phyloP scores from a whole-genome alignment of 441 rosid species.

The Pelargonium myrrhifolium region DNA sequence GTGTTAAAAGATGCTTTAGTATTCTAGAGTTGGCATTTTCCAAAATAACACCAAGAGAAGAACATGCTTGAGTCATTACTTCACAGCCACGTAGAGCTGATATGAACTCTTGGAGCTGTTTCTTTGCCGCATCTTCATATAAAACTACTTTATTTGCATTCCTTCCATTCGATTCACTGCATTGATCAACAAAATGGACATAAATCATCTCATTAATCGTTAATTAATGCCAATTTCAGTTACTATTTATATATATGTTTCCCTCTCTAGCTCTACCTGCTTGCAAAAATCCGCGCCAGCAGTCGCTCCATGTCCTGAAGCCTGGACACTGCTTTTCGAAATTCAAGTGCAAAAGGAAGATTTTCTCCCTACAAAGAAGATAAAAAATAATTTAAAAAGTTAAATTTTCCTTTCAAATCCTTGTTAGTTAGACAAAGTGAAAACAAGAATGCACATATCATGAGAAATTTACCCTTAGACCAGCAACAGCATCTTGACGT shows the following conservation, averaged over 20 bases:
- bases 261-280: slow-evolving; percentile 49
- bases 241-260: neutral
- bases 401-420: too few relatives aligned
- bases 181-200: slow-evolving; percentile 17
- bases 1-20: slow-evolving; percentile 62
- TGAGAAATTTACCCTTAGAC: slow-evolving; percentile 52
- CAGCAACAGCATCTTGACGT: slow-evolving; percentile 92
- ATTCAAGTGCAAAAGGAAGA: slow-evolving; percentile 57
- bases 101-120: slow-evolving; percentile 82
- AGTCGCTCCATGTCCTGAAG: slow-evolving; percentile 97
- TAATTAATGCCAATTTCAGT: neutral
- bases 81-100: slow-evolving; percentile 85
- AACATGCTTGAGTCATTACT: slow-evolving; percentile 67
- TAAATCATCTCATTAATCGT: neutral
- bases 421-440: too few relatives aligned
- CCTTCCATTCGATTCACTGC: slow-evolving; percentile 93
- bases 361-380: slow-evolving; percentile 73
- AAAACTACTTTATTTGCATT: slow-evolving; percentile 76
- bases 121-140: slow-evolving; percentile 90
- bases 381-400: too few relatives aligned
- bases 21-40: slow-evolving; percentile 55
- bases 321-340: slow-evolving; percentile 62
- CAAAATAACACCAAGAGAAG: slow-evolving; percentile 59
- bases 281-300: slow-evolving; percentile 74
- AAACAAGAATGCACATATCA: too few relatives aligned